Evolutionary conservation across 768 basidiomycete species (phyloP).

Genomic region (Xerocomellus amylosporus): DNA sequence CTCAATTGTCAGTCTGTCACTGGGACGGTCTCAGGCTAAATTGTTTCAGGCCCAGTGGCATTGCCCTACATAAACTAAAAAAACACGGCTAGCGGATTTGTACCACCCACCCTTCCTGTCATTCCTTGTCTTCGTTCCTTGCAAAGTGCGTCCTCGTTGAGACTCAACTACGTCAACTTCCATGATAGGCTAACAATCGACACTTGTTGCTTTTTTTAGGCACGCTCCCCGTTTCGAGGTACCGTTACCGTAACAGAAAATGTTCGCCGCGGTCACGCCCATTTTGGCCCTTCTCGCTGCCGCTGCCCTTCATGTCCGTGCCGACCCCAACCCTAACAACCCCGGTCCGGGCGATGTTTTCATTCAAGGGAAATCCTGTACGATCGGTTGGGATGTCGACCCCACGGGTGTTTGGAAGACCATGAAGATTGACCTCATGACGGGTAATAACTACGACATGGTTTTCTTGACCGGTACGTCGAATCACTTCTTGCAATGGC

Average conservation of each 20-base stretch:
- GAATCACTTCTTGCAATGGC: neutral
- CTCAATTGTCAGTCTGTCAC: neutral
- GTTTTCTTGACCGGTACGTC: constrained; percentile 60
- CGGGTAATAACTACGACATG: constrained; percentile 71
- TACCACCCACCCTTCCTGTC: constrained; percentile 3
- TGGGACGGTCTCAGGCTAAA: neutral
- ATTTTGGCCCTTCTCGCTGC: constrained; percentile 24
- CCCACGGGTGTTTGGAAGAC: constrained; percentile 59
- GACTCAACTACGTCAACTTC: neutral
- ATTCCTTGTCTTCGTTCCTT: constrained; percentile 7
- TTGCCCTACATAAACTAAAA: neutral
- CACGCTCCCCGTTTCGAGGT: neutral
- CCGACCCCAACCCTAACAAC: constrained; percentile 55
- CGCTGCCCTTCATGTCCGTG: constrained; percentile 39
- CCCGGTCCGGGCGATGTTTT: constrained; percentile 61
- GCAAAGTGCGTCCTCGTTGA: constrained; percentile 2
- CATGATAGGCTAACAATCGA: neutral
- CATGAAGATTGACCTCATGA: constrained; percentile 80
- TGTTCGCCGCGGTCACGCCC: constrained; percentile 17
- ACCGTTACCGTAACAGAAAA: constrained; percentile 9
- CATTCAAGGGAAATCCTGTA: constrained; percentile 55
- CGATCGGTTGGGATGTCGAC: constrained; percentile 60
- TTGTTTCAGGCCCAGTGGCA: neutral
- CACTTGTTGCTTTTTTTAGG: neutral
- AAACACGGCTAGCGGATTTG: neutral